Base-by-base conservation (phyloP, 371 early-diverging fungal genomes). In the Smittium mucronatum region DNA sequence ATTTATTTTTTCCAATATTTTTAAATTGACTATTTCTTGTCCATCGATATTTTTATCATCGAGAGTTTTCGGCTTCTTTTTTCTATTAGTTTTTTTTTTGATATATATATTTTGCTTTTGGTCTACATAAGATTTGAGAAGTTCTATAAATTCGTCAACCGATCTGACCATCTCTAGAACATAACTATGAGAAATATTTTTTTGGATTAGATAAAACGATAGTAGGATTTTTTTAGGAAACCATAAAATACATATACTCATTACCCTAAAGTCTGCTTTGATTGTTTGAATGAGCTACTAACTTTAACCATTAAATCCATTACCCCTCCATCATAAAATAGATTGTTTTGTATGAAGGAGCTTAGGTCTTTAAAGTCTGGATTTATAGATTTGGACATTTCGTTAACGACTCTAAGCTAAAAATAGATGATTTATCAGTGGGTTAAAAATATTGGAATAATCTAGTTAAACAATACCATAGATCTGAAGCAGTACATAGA, bases 271-370 rank as follows among this genome's bases (percentile, higher is more conserved):
- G 75, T 57, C 30, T 69, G 64, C 33, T 68, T 72, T 1, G 75
- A 74, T 2, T 77, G 78, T 33, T 72, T 69, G 71, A 63, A 78
- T 1, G 71, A 70, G 30, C 78, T 74, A 32, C 78, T 76, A 30
- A 78, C 36, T 58, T 69, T 64, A 36, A 72, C 71, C 71, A 78
- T 76, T 72, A 78, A 33, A 58, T 72, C 75, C 15, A 78, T 72
- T 1, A 77, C 78, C 35, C 73, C 72, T 25, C 78, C 78, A 36
- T 78, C 78, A 68, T 78, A 78, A 61, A 78, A 77, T 57, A 78
- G 69, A 34, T 78, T 78, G 71, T 74, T 77, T 34, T 75, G 64
- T 1, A 76, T 75, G 31, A 74, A 67, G 1, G 36, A n/a, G 17
- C 67, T 57, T 11, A 29, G n/a, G 17, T 67, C 67, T 15, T 26